These are phyloP conservation scores for Grosmannia huntii DNA, from an alignment of 2,329 filamentous ascomycete genomes.

Conservation along the genomic window DNA sequence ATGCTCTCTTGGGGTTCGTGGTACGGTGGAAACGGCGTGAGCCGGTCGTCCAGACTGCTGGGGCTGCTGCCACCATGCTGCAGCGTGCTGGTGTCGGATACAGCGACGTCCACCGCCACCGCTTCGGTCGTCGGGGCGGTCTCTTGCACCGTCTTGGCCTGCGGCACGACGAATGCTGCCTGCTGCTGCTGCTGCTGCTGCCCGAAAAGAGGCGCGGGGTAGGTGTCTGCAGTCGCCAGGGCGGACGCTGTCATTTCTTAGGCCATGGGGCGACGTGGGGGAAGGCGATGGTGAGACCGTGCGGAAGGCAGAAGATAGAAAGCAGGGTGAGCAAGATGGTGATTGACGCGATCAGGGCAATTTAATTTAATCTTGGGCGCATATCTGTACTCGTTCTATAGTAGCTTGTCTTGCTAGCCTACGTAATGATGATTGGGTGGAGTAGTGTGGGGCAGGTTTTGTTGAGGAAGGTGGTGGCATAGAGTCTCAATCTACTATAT, in stretches of 20 bases:
- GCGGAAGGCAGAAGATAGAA: not conserved
- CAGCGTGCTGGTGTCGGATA: not conserved
- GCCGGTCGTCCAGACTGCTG: not conserved
- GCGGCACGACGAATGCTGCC: not conserved
- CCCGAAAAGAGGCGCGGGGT: not conserved
- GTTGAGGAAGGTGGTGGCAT: no score
- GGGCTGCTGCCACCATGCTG: not conserved
- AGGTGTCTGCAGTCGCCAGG: not conserved
- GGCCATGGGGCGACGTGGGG: not conserved
- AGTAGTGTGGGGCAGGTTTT: not conserved
- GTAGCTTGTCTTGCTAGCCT: not conserved
- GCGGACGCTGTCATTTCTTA: not conserved
- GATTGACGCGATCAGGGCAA: not conserved
- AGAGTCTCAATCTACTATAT: no score
- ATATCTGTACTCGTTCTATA: not conserved
- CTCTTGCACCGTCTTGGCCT: not conserved
- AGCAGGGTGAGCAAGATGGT: not conserved
- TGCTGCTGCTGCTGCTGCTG: not conserved
- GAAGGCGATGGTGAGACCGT: not conserved
- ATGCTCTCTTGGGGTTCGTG: not conserved
- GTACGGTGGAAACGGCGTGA: not conserved
- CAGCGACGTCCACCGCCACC: not conserved
- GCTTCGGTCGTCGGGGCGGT: not conserved
- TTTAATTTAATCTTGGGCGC: not conserved
- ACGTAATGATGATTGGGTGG: not conserved